phyloP scores from a whole-genome alignment of 768 basidiomycete species.

The Xerocomellus intermedius region DNA sequence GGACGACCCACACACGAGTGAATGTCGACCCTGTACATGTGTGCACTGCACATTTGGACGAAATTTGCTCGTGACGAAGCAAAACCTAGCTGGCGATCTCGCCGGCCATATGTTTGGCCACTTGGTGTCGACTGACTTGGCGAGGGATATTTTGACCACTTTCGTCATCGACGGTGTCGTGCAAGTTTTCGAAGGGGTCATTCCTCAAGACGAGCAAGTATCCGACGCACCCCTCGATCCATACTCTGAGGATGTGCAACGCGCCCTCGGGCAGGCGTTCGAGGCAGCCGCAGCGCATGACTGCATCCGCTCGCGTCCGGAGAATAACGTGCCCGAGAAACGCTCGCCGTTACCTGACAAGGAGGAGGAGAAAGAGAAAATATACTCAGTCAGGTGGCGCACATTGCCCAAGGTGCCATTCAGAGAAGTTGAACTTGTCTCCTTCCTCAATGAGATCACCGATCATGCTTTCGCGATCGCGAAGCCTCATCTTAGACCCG shows the following conservation, averaged over 20 bases:
- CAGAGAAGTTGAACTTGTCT: background rate
- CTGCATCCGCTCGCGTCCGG: background rate
- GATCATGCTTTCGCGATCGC: background rate
- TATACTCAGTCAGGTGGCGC: background rate
- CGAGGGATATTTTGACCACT: background rate
- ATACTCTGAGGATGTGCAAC: background rate
- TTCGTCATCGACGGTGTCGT: background rate
- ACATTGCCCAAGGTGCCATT: background rate
- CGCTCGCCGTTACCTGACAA: background rate
- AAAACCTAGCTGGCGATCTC: background rate
- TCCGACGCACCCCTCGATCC: background rate
- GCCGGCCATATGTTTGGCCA: conserved; percentile 10
- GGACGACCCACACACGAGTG: too few species aligned
- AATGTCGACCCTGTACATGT: background rate
- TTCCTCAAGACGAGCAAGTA: background rate
- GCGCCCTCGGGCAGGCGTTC: background rate
- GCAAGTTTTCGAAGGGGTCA: background rate
- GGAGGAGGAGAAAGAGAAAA: background rate
- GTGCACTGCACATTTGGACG: background rate
- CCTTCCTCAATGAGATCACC: conserved; percentile 4
- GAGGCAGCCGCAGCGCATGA: background rate
- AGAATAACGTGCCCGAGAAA: background rate
- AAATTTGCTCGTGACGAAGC: background rate
- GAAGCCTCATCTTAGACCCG: background rate
- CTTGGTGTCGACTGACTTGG: background rate